Percentiles rank a stretch among this genome's conserved stretches.
Evolutionary conservation across 441 rosid species (phyloP).

Genomic region (Euphorbia celastroides): DNA sequence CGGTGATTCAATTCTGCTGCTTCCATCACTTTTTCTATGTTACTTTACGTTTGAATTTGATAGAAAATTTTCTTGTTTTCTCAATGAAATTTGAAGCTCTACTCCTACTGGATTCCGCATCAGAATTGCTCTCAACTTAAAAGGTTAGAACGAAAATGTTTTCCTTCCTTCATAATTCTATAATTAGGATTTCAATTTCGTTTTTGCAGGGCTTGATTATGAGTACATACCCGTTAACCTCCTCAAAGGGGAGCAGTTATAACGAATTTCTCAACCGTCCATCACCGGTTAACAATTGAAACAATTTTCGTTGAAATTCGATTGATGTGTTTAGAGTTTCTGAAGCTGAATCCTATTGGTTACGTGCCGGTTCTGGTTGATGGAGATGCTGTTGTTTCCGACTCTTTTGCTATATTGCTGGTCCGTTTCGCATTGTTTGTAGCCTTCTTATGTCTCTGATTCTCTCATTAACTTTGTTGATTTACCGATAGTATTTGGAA

Average conservation of each 20-base stretch:
- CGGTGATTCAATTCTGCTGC: too few species aligned
- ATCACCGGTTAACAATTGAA: too few species aligned
- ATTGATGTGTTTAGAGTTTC: conserved; percentile 38
- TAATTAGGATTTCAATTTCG: neutral
- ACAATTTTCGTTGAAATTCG: neutral
- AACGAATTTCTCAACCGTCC: too few species aligned
- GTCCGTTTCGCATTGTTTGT: conserved; percentile 20
- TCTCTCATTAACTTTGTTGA: neutral
- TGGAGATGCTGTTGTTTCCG: conserved; percentile 68
- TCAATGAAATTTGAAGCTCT: conserved; percentile 30
- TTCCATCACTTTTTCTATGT: too few species aligned
- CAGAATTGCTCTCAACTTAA: conserved; percentile 36
- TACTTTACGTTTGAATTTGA: too few species aligned
- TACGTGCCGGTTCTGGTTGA: conserved; percentile 72
- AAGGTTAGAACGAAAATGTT: too few species aligned
- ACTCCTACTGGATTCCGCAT: conserved; percentile 39
- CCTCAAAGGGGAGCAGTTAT: conserved; percentile 48
- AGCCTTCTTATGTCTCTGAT: neutral
- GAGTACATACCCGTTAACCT: conserved; percentile 61
- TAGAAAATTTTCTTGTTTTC: too few species aligned
- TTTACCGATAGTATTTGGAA: conserved; percentile 56
- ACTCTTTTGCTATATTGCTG: conserved; percentile 79
- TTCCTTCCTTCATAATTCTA: neutral
- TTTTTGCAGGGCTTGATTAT: conserved; percentile 40
- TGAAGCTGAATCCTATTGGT: conserved; percentile 70